Base-by-base conservation (phyloP, 345 rosid genomes). In the Linum usitatissimum region DNA sequence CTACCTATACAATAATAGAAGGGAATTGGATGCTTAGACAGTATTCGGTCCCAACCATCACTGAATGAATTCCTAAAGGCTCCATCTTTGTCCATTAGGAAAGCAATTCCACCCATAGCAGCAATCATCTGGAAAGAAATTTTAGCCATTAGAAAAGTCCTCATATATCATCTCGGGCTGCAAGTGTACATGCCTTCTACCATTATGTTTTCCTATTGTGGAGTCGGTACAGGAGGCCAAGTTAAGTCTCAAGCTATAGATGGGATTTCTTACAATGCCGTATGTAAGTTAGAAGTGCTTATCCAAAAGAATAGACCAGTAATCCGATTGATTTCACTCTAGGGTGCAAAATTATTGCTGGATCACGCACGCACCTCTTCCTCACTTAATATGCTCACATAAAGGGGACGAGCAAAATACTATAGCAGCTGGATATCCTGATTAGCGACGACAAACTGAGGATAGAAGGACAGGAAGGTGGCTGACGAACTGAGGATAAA, bases 1-100 rank as follows among this genome's bases (percentile, higher is more conserved):
- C 13, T 79, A 93, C 97, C 99, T 19, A 93, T 83, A 76, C 97
- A 89, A 61, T 93, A 93, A 66, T 85, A 93, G 73, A 93, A 93
- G 13, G 99, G 97, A 65, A 89, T 78, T 39, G 99, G 99, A 79
- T 87, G 97, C 62, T 80, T 93, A 8, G 97, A 89, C 64, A 89
- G 64, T 59, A 87, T 80, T 55, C 90, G 94, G 75, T 93, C 97
- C 99, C 95, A 93, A 49, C 89, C 85, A 77, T 87, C 96, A 72
- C 84, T 85, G 73, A 93, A 93, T 42, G 94, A 93, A 67, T 93
- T 87, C 55, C 94, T 81, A 66, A 93, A 93, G 49, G 84, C 82
- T 63, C 99, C 99, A 65, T 90, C 91, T 78, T 87, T 89, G 73
- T 89, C 97, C 96, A 93, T 83, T 51, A 89, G 39, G 70, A 81